These are phyloP conservation scores for Cenococcum geophilum DNA, from an alignment of 495 filamentous ascomycete genomes.

Conservation along the genomic window DNA sequence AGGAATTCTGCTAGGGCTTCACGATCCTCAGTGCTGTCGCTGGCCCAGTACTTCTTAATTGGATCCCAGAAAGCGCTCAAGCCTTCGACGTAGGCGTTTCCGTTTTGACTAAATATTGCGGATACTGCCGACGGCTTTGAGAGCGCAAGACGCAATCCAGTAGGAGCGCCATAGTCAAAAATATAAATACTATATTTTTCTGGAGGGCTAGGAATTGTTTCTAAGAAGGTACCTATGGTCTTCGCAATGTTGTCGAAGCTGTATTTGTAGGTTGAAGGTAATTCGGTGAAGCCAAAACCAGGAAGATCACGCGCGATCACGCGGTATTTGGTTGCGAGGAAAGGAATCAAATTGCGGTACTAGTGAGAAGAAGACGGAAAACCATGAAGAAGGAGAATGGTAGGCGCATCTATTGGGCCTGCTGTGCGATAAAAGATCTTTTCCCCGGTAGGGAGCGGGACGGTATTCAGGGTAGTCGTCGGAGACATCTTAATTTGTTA, in stretches of 20 bases:
- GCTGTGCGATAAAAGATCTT: constrained; percentile 55
- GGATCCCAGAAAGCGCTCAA: constrained; percentile 53
- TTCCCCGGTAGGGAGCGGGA: constrained; percentile 37
- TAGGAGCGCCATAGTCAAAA: constrained; percentile 62
- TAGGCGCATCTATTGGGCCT: constrained; percentile 39
- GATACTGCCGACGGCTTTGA: constrained; percentile 43
- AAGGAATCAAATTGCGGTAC: constrained; percentile 56
- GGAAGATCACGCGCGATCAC: constrained; percentile 58
- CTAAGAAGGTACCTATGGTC: constrained; percentile 47
- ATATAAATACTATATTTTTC: constrained; percentile 52
- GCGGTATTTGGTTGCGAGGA: constrained; percentile 48
- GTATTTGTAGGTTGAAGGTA: constrained; percentile 44
- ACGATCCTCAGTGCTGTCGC: constrained; percentile 37
- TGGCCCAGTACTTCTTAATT: constrained; percentile 46
- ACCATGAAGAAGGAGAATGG: constrained; percentile 57
- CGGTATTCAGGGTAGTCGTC: neutral
- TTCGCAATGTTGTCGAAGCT: constrained; percentile 46
- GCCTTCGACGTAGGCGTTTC: constrained; percentile 59
- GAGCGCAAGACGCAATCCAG: constrained; percentile 50
- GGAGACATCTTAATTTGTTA: neutral
- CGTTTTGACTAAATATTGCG: constrained; percentile 57
- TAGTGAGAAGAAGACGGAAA: constrained; percentile 59
- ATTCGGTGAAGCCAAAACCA: constrained; percentile 43
- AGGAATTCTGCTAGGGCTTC: constrained; percentile 42
- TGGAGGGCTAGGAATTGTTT: constrained; percentile 41